Evolutionary conservation across 176 grass and related monocot species (phyloP), one percentile per base, ranked within the genome.

Genomic region (Juncus effusus): DNA sequence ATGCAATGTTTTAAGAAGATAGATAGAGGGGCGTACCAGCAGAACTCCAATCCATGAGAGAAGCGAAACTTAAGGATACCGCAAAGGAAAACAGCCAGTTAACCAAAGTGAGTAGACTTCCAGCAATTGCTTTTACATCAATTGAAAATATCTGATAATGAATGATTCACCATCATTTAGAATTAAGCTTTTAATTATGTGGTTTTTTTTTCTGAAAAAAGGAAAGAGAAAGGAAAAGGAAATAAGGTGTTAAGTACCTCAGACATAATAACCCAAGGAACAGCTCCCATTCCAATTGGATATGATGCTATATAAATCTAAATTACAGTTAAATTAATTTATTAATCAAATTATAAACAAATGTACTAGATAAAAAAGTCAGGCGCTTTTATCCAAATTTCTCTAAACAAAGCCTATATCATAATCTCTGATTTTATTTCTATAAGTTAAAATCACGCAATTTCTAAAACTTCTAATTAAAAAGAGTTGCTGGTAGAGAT

Each of bases 191-290:
- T 16, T 62, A 3, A 41, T 63, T 11, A 7, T 54, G 4, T 19
- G 19, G 19, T 16, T 7, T 40, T 44, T 62, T 6, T 62, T 9
- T 13, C 36, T 56, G 45, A 10, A n/a, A 6, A 51, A 38, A n/a
- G 3, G 59, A 42, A 14, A 4, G 49, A 40, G 53, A 36, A 60
- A 78, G 40, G 16, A 72, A 51, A 64, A 3, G 41, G 9, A 57
- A 64, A 51, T 1, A 2, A 28, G 36, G 55, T 51, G 40, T 56
- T 4, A 16, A 41, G 49, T 80, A 85, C 89, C 89, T 94, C 89
- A 58, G 89, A 94, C 89, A 88, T 94, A 44, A 94, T 80, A 56
- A 89, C 89, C 84, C 84, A 88, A 40, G 85, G 89, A 59, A 94
- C 81, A 78, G 89, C 78, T 59, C 85, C 89, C 89, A 94, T 88